Evolutionary conservation across 1,139 yeast species (phyloP).

Genomic region (Geotrichum citri-aurantii): DNA sequence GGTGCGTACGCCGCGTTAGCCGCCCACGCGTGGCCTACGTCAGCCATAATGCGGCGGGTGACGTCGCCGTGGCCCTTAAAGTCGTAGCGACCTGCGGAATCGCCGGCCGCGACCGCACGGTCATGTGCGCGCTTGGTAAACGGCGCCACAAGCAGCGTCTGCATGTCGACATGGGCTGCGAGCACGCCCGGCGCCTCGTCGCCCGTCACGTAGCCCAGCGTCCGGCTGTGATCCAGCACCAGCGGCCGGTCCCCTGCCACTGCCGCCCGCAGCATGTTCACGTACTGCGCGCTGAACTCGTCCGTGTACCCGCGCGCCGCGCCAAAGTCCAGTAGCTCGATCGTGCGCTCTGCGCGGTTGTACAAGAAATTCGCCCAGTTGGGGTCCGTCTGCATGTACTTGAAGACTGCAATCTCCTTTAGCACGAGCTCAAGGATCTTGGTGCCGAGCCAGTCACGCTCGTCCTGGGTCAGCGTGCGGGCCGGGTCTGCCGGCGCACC

Average conservation of each 20-base stretch:
- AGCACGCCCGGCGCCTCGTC: constrained; percentile 80
- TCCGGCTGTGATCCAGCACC: background rate
- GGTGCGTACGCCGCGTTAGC: constrained; percentile 50
- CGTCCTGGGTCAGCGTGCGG: constrained; percentile 43
- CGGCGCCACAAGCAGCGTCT: constrained; percentile 88
- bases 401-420: constrained; percentile 74
- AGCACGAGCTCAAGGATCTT: constrained; percentile 83
- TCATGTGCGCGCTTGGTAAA: constrained; percentile 40
- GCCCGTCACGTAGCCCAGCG: constrained; percentile 78
- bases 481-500: constrained; percentile 50
- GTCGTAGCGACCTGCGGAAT: constrained; percentile 47
- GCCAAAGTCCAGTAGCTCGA: constrained; percentile 90
- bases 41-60: background rate
- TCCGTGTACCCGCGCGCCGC: constrained; percentile 78
- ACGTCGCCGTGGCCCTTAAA: constrained; percentile 53
- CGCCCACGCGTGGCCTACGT: background rate
- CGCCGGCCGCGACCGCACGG: constrained; percentile 33
- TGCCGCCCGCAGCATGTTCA: constrained; percentile 71
- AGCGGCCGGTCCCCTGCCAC: constrained; percentile 53
- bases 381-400: constrained; percentile 98
- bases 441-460: constrained; percentile 75
- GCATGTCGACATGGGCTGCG: constrained; percentile 86
- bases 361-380: constrained; percentile 97
- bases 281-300: constrained; percentile 63
- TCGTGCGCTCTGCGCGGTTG: constrained; percentile 55